Percentiles rank a stretch among this genome's conserved stretches.
Conservation (phyloP, 805 yeast genomes). For the Pichia membranifaciens region DNA sequence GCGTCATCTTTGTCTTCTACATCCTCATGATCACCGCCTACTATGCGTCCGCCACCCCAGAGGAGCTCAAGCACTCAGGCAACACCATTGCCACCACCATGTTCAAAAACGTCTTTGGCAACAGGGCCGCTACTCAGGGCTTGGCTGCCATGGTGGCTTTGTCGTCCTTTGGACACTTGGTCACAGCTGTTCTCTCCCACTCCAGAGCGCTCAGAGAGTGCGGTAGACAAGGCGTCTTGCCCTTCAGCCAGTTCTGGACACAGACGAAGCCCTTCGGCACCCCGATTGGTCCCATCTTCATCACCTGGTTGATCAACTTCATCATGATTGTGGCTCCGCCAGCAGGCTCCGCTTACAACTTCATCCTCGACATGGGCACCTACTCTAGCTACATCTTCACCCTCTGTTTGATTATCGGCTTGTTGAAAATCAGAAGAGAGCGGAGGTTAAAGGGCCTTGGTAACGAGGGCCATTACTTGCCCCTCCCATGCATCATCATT, state of each 20-base stretch:
- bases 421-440: slow-evolving; percentile 38
- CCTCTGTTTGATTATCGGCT: slow-evolving; percentile 55
- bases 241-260: slow-evolving; percentile 67
- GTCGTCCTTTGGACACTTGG: slow-evolving; percentile 75
- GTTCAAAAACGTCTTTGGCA: slow-evolving; percentile 66
- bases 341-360: slow-evolving; percentile 83
- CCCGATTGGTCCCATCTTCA: slow-evolving; percentile 66
- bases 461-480: slow-evolving; percentile 30
- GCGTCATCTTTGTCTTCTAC: slow-evolving; percentile 56
- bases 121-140: slow-evolving; percentile 52
- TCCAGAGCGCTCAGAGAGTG: slow-evolving; percentile 76
- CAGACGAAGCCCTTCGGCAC: slow-evolving; percentile 66
- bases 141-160: slow-evolving; percentile 76
- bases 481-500: slow-evolving; percentile 31
- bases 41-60: slow-evolving; percentile 66
- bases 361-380: slow-evolving; percentile 71
- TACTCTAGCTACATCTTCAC: slow-evolving; percentile 79
- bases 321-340: slow-evolving; percentile 76
- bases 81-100: slow-evolving; percentile 71
- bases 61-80: slow-evolving; percentile 53
- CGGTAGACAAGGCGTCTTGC: slow-evolving; percentile 77
- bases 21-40: slow-evolving; percentile 75
- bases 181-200: slow-evolving; percentile 75
- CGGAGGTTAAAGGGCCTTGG: slow-evolving; percentile 33
- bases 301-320: slow-evolving; percentile 72